Base-by-base conservation (phyloP, 345 rosid species). In the Kernera saxatilis region DNA sequence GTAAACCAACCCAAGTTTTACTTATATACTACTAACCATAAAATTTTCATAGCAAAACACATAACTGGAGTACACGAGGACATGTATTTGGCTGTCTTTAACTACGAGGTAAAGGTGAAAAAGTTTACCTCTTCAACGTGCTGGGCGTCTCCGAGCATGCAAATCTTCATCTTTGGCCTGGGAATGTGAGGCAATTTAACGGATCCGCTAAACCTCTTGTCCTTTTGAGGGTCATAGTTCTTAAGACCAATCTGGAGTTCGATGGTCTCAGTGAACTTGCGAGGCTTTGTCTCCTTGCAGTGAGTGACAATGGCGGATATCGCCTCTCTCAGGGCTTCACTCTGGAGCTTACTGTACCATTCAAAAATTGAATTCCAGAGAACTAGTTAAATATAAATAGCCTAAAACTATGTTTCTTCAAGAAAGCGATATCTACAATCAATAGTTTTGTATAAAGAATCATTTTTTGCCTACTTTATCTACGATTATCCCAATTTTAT, bases 101-200 rank as follows among this genome's bases (percentile, higher is more conserved):
- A 4, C n/a, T n/a, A n/a, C n/a, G 0, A n/a, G 40, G 12, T 22
- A 21, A 50, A 17, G 13, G 5, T 0, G 22, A 9, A 21, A 7
- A 25, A 27, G 19, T 5, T 67, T 53, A 93, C 97, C 96, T 90
- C 90, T 73, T 93, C 98, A 5, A 93, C 96, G 52, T 90, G 96
- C 66, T 87, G 98, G 5, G 98, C 97, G 61, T 93, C 98, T 39
- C 97, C 98, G 41, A 93, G 93, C 97, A 93, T 93, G 80, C 98
- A 92, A 11, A 92, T 84, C 81, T 86, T 90, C 98, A 90, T 88
- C 81, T 90, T 90, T 2, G 96, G 93, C 23, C 98, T 89, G 9
- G 97, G 98, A 55, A 93, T 86, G 76, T 90, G 96, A 5, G 97
- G 98, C 82, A 93, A 62, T 78, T 90, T 93, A 0, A 93, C 98